Conservation (phyloP, 2,329 filamentous ascomycete species). For the Periconia sp. region DNA sequence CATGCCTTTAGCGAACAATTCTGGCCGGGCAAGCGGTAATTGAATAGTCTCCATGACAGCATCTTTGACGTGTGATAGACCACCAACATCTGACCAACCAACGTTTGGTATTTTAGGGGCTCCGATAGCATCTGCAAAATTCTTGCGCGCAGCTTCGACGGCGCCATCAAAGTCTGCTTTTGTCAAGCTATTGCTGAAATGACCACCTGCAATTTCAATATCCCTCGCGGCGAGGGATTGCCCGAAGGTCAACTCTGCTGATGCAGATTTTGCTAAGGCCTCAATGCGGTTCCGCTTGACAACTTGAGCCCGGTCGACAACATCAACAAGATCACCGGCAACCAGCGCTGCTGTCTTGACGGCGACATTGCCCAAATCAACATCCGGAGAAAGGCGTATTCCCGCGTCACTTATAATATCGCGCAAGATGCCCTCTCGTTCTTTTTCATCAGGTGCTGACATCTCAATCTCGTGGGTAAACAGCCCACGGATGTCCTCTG, state of each 20-base stretch:
- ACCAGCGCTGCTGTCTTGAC: conserved; percentile 95
- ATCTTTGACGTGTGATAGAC: conserved; percentile 90
- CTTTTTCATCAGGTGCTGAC: conserved; percentile 85
- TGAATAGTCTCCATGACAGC: conserved; percentile 98
- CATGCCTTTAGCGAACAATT: conserved; percentile 95
- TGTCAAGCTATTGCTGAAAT: conserved; percentile 74
- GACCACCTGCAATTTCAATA: conserved; percentile 83
- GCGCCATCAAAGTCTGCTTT: conserved; percentile 87
- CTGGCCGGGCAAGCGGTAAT: conserved; percentile 84
- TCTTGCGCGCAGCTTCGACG: conserved; percentile 93
- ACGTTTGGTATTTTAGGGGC: conserved; percentile 98
- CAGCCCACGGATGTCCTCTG: conserved; percentile 82
- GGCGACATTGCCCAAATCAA: conserved; percentile 82
- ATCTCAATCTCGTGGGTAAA: conserved; percentile 97
- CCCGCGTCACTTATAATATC: conserved; percentile 76
- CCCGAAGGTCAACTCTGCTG: conserved; percentile 33
- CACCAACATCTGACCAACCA: conserved; percentile 93
- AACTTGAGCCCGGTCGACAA: conserved; percentile 84
- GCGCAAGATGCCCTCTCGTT: conserved; percentile 83
- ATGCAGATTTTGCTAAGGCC: conserved; percentile 60
- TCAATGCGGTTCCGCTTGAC: conserved; percentile 77
- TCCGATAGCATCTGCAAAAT: conserved; percentile 95
- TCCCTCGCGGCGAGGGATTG: conserved; percentile 69
- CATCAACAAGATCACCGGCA: conserved; percentile 89
- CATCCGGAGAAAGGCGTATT: conserved; percentile 76